phyloP scores from a whole-genome alignment of 306 rosid species.

The Psophocarpus tetragonolobus region DNA sequence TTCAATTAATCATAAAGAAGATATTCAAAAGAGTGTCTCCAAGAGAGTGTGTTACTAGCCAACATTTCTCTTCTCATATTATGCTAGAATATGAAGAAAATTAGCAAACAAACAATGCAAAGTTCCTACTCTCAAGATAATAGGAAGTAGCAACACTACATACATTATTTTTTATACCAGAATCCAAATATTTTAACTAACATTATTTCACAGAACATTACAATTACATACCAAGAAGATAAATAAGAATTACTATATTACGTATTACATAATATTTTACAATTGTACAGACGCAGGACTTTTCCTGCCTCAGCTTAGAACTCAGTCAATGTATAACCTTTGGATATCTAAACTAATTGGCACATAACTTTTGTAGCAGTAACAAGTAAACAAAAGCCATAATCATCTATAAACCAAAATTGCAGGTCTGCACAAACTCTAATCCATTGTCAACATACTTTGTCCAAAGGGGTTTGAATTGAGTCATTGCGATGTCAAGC shows the following conservation, averaged over 20 bases:
- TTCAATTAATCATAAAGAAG: too few species aligned
- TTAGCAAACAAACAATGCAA: too few species aligned
- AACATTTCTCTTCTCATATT: too few species aligned
- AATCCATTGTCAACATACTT: slow-evolving; percentile 73
- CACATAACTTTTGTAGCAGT: slow-evolving; percentile 25
- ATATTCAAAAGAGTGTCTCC: too few species aligned
- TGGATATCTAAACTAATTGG: slow-evolving; percentile 32
- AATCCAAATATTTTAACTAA: not conserved
- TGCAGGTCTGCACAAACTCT: slow-evolving; percentile 85
- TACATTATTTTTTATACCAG: not conserved
- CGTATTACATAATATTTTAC: slow-evolving; percentile 51
- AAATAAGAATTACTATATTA: slow-evolving; percentile 41
- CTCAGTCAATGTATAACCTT: slow-evolving; percentile 38
- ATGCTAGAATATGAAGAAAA: too few species aligned
- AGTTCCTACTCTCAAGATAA: too few species aligned
- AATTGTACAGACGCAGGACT: slow-evolving; percentile 42
- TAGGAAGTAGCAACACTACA: not conserved
- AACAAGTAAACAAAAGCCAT: slow-evolving; percentile 25
- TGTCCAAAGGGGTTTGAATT: slow-evolving; percentile 78
- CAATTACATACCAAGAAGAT: slow-evolving; percentile 33
- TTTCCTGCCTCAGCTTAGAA: slow-evolving; percentile 40
- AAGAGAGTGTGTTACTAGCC: too few species aligned
- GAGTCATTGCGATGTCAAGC: slow-evolving; percentile 86
- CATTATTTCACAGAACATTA: slow-evolving; percentile 37
- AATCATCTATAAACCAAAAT: slow-evolving; percentile 60